Evolutionary conservation across 495 filamentous ascomycete species (phyloP).

Genomic region (Talaromyces adpressus): DNA sequence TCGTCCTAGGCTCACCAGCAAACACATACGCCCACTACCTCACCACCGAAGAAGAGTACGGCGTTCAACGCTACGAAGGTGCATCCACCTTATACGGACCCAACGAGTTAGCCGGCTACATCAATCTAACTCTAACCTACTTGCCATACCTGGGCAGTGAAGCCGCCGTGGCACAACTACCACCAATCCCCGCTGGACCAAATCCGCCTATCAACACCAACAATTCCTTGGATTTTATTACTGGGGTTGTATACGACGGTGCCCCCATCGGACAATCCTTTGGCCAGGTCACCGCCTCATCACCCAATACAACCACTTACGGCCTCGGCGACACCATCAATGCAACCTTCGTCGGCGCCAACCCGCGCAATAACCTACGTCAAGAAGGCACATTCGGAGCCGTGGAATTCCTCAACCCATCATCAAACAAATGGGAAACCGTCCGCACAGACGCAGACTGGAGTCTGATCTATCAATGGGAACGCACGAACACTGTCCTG

Average conservation of each 20-base stretch:
- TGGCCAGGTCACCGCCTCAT: constrained; percentile 64
- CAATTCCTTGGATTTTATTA: constrained; percentile 71
- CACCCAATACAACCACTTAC: constrained; percentile 41
- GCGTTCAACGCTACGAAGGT: constrained; percentile 88
- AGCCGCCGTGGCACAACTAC: constrained; percentile 34
- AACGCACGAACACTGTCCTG: constrained; percentile 59
- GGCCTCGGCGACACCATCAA: constrained; percentile 48
- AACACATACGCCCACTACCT: constrained; percentile 98
- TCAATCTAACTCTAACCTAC: constrained; percentile 71
- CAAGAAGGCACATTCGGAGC: constrained; percentile 73
- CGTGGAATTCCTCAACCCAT: constrained; percentile 58
- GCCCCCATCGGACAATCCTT: constrained; percentile 63
- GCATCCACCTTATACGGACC: constrained; percentile 92
- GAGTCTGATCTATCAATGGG: constrained; percentile 75
- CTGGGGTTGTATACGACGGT: constrained; percentile 69
- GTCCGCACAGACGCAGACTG: constrained; percentile 74
- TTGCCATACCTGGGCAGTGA: constrained; percentile 56
- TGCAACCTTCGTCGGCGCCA: constrained; percentile 76
- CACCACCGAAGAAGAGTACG: constrained; percentile 85
- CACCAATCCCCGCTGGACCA: constrained; percentile 47
- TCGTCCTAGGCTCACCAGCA: constrained; percentile 87
- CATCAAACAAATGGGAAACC: constrained; percentile 49
- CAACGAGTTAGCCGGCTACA: constrained; percentile 84
- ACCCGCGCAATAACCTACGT: constrained; percentile 80
- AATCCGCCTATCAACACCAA: constrained; percentile 80